phyloP scores from a whole-genome alignment of 176 grass and related monocot genomes.

The Olyra latifolia region DNA sequence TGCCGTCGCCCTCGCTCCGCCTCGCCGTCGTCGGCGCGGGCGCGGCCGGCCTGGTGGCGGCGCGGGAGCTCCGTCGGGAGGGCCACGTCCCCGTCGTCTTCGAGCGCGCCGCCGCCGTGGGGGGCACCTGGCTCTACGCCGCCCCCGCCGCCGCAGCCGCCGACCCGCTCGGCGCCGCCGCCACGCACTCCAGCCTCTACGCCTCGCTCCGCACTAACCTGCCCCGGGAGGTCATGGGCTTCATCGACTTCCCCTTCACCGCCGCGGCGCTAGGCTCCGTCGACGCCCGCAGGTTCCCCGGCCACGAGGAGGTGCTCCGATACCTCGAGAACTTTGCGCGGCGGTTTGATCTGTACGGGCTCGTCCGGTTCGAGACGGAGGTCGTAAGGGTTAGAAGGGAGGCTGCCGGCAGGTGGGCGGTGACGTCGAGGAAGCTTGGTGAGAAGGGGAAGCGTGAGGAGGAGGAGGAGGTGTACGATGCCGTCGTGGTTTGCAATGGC shows the following conservation, averaged over 20 bases:
- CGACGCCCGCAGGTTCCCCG: constrained; percentile 64
- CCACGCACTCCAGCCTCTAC: constrained; percentile 78
- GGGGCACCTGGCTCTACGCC: constrained; percentile 73
- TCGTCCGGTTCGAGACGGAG: constrained; percentile 72
- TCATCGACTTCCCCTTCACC: constrained; percentile 81
- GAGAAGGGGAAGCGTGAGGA: constrained; percentile 29
- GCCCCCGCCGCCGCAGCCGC: constrained; percentile 16
- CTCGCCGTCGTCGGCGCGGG: constrained; percentile 78
- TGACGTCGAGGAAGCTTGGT: constrained; percentile 53
- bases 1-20: constrained; percentile 33
- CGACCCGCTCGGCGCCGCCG: constrained; percentile 60
- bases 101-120: constrained; percentile 60
- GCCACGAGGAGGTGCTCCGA: constrained; percentile 75
- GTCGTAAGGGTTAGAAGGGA: constrained; percentile 44
- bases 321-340: constrained; percentile 77
- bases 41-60: constrained; percentile 52
- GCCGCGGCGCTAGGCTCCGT: neutral
- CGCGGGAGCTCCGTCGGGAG: constrained; percentile 68
- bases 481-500: constrained; percentile 73
- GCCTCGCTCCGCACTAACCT: constrained; percentile 87
- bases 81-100: constrained; percentile 78
- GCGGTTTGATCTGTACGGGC: constrained; percentile 51
- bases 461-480: constrained; percentile 55
- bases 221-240: constrained; percentile 80
- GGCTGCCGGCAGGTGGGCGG: constrained; percentile 54